Conservation (phyloP, 345 rosid genomes). For the Balakata baccata region DNA sequence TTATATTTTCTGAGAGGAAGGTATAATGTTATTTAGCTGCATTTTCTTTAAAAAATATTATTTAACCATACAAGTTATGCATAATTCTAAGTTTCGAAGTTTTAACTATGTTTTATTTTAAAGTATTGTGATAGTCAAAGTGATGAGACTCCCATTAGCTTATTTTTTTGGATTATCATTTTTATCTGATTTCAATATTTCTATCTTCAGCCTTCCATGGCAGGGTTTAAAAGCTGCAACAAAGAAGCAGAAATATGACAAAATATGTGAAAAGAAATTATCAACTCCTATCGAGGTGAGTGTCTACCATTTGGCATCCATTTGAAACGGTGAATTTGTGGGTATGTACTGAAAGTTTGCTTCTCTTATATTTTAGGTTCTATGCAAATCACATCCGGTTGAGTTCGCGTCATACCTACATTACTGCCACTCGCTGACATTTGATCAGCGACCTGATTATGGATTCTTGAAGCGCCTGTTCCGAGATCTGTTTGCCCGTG, state of each 20-base stretch:
- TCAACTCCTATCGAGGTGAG: no score
- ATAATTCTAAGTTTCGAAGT: background rate
- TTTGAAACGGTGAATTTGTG: no score
- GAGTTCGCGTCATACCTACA: constrained; percentile 90
- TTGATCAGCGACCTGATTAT: constrained; percentile 87
- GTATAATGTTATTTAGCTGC: constrained; percentile 28
- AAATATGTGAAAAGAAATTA: no score
- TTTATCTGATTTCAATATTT: constrained; percentile 17
- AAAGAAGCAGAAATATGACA: no score
- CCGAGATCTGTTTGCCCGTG: constrained; percentile 67
- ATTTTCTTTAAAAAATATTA: background rate
- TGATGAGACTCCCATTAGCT: background rate
- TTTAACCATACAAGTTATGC: background rate
- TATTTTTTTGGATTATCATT: background rate
- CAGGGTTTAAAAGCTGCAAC: no score
- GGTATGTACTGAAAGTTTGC: no score
- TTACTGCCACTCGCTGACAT: constrained; percentile 77
- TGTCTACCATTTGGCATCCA: no score
- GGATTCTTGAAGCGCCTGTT: constrained; percentile 76
- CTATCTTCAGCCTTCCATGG: background rate
- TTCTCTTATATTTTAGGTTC: constrained; percentile 39
- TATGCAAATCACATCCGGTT: constrained; percentile 74
- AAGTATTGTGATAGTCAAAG: background rate
- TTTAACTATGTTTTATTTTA: background rate
- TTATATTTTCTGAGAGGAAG: constrained; percentile 77